Evolutionary conservation across 108 stramenopile genomes (phyloP), one percentile per base, ranked within the genome.

Genomic region (Skeletonema potamos): DNA sequence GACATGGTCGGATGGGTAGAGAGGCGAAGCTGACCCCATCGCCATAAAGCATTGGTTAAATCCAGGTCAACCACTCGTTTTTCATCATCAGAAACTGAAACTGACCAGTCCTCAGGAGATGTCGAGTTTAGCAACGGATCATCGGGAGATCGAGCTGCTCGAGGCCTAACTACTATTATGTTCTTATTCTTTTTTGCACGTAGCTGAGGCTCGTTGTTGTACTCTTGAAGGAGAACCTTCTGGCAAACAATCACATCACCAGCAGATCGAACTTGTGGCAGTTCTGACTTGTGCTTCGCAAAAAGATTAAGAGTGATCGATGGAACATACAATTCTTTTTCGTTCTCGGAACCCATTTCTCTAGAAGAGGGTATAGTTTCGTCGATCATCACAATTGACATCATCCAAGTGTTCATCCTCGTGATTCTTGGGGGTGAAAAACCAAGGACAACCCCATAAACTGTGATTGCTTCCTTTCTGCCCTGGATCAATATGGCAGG

Each of bases 21-120:
- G 18, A 89, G 33, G 11, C 83, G 78, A 8, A 73, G 37, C 61
- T 85, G 87, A 9, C 84, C 89, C 93, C 93, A 94, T 6, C 73
- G 54, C 93, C 93, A 94, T 3, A 92, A 72, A 22, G 11, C 30
- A 24, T 79, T 72, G 4, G 66, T 29, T 20, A 66, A 27, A 13
- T 36, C 44, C 69, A 62, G 76, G 34, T 71, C 57, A 48, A 76
- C 17, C n/a, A 28, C 20, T 26, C 67, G 66, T 17, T 36, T n/a
- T 41, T 44, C 30, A 24, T 26, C 46, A 33, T n/a, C n/a, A n/a
- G n/a, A n/a, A n/a, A n/a, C n/a, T n/a, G 74, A 67, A 41, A 67
- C 43, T 61, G 39, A 62, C 77, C 77, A 79, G 62, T 79, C 66
- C 39, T 61, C 15, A 1, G 66, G 56, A 32, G 58, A 43, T 27